phyloP scores from a whole-genome alignment of 257 asterid genomes.

The Nicotiana benthamiana region DNA sequence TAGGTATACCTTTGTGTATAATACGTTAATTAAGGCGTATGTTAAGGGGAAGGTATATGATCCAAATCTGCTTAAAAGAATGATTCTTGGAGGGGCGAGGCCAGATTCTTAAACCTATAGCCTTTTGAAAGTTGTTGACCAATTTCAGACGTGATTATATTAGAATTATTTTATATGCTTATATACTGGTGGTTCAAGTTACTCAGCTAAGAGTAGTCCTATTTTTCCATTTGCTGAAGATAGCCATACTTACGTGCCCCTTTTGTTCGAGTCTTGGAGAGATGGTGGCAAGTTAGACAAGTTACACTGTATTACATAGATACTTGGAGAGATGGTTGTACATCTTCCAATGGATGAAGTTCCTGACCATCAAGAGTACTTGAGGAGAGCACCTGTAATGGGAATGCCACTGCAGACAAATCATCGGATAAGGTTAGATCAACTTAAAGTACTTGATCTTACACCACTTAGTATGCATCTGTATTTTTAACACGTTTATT shows the following conservation, averaged over 20 bases:
- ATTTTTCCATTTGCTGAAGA: background rate
- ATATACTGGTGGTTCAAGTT: background rate
- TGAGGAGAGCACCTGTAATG: conserved; percentile 27
- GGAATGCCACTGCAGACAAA: conserved; percentile 33
- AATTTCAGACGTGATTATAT: conserved; percentile 27
- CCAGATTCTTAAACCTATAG: conserved; percentile 94
- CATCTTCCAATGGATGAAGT: conserved; percentile 20
- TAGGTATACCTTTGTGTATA: conserved; percentile 79
- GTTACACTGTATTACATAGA: background rate
- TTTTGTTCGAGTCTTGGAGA: background rate
- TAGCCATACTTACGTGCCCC: background rate
- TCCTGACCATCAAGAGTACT: conserved; percentile 27
- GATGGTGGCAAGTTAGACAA: conserved; percentile 3
- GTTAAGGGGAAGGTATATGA: conserved; percentile 72
- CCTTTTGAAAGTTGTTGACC: conserved; percentile 62
- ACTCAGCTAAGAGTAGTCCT: background rate
- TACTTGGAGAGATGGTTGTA: too few species aligned
- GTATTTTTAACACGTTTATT: background rate
- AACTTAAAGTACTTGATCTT: conserved; percentile 1
- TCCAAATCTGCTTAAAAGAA: conserved; percentile 70
- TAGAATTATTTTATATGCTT: background rate
- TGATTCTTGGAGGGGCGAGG: conserved; percentile 84
- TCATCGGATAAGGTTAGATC: conserved; percentile 47
- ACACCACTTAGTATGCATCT: background rate
- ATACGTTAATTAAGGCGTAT: conserved; percentile 65